Base-by-base conservation (phyloP, 495 filamentous ascomycete species). In the Hypoxylon trugodes region DNA sequence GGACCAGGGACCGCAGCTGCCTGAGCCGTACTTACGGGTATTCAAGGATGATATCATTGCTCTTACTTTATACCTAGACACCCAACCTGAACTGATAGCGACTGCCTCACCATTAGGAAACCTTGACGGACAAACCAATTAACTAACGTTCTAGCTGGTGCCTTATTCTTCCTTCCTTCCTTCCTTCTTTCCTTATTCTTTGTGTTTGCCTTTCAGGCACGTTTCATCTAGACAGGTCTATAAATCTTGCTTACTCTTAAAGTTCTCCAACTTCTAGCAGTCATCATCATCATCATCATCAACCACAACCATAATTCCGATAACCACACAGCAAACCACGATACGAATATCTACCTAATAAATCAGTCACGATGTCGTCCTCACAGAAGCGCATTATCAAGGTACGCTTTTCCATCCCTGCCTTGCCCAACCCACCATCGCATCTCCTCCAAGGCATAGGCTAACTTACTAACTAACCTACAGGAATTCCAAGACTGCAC, bases 401-500 rank as follows among this genome's bases (percentile, higher is more conserved):
- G 66, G 75, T 74, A 59, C 22, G 55, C 13, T 7, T 45, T 25
- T n/a, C 33, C 10, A 35, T 37, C 59, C 8, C 12, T 24, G 6
- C 24, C 30, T 18, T 13, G 2, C 28, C 19, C 13, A 46, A 12
- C 45, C 10, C 19, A 30, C 10, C 30, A 51, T 26, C 28, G n/a
- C 9, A 15, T 13, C 16, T 13, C 38, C 1, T 24, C 9, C 16
- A 28, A 37, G n/a, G n/a, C n/a, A n/a, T n/a, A n/a, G n/a, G n/a
- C 41, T 69, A 51, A 63, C 61, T 21, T 9, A 19, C 7, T 13
- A 32, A 19, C n/a, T n/a, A 24, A 24, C 22, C 26, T 8, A 32
- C 13, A 96, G 91, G 91, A 96, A 73, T 81, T 90, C 33, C 77
- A 77, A 28, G 90, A 93, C 66, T 86, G 92, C 72, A 83, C 78